These are phyloP conservation scores for Iris pallida DNA, from an alignment of 116 monocot genomes.

Conservation along the genomic window DNA sequence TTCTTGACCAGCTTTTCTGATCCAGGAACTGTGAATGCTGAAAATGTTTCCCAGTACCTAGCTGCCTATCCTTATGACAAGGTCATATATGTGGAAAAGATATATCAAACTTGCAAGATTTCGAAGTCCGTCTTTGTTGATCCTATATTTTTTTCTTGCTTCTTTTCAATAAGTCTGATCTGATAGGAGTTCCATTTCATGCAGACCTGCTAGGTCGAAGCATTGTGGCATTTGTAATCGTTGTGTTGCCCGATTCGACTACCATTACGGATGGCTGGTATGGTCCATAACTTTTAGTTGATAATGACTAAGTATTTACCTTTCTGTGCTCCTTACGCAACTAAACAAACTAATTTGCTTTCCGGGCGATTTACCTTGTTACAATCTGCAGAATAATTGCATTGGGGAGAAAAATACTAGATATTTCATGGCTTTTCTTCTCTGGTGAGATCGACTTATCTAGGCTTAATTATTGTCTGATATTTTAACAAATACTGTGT, in stretches of 20 bases:
- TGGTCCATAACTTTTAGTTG: too few species aligned
- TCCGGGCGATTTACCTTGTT: too few species aligned
- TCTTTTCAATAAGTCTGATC: slow-evolving; percentile 12
- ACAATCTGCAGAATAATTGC: too few species aligned
- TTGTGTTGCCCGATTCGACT: slow-evolving; percentile 94
- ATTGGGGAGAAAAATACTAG: too few species aligned
- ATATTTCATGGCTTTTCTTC: too few species aligned
- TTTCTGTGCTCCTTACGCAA: too few species aligned
- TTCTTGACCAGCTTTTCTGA: slow-evolving; percentile 95
- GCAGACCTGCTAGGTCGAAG: slow-evolving; percentile 93
- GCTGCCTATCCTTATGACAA: slow-evolving; percentile 87
- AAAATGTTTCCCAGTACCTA: too few species aligned
- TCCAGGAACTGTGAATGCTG: slow-evolving; percentile 77
- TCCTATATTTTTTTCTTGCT: slow-evolving; percentile 1
- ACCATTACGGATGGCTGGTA: slow-evolving; percentile 99
- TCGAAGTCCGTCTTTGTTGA: slow-evolving; percentile 43
- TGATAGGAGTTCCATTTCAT: slow-evolving; percentile 28
- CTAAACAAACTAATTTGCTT: too few species aligned
- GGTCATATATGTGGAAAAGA: slow-evolving; percentile 65
- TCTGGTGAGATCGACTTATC: too few species aligned
- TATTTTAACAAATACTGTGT: too few species aligned
- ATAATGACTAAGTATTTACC: too few species aligned
- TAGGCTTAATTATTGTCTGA: too few species aligned
- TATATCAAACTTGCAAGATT: slow-evolving; percentile 88
- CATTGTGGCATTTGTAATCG: slow-evolving; percentile 89